Evolutionary conservation across 352 stramenopile genomes (phyloP).

Genomic region (Phytophthora cryptogea): DNA sequence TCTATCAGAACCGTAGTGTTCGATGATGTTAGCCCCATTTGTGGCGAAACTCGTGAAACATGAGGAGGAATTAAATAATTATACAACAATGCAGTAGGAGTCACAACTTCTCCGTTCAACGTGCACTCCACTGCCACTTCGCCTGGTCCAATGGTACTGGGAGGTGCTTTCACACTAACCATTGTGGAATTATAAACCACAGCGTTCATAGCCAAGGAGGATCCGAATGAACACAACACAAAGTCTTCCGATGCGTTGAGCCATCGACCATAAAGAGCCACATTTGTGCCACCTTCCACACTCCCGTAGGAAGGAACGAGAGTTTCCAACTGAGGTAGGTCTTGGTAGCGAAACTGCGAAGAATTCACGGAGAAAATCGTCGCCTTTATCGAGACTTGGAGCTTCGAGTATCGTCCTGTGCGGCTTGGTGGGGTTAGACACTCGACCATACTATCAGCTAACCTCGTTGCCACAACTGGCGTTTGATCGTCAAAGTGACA

Average conservation of each 20-base stretch:
- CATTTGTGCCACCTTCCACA: conserved; percentile 28
- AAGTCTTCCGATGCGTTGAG: conserved; percentile 29
- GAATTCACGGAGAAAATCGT: conserved; percentile 27
- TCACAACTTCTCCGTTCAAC: conserved; percentile 29
- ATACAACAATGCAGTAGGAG: conserved; percentile 24
- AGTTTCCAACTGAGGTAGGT: conserved; percentile 19
- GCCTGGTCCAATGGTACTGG: conserved; percentile 11
- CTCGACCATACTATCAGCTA: conserved; percentile 23
- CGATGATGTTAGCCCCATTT: conserved; percentile 20
- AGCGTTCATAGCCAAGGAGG: not conserved
- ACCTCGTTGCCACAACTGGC: conserved; percentile 5
- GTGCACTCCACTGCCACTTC: conserved; percentile 29
- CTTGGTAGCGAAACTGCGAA: conserved; percentile 29
- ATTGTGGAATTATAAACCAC: conserved; percentile 27
- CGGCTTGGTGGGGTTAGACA: conserved; percentile 28
- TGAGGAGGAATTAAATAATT: conserved; percentile 29
- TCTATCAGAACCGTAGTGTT: conserved; percentile 31
- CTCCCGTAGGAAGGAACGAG: conserved; percentile 34
- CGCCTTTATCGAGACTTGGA: conserved; percentile 30
- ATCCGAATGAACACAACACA: conserved; percentile 41
- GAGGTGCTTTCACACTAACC: conserved; percentile 15
- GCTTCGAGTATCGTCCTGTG: conserved; percentile 8
- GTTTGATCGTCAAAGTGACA: conserved; percentile 35
- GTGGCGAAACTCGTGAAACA: conserved; percentile 24
- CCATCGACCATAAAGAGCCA: conserved; percentile 26